Percentiles rank a stretch among this genome's conserved stretches.
These are phyloP conservation scores for Cutaneotrichosporon mucoides DNA, from an alignment of 1,284 basidiomycete genomes.

Conservation along the genomic window DNA sequence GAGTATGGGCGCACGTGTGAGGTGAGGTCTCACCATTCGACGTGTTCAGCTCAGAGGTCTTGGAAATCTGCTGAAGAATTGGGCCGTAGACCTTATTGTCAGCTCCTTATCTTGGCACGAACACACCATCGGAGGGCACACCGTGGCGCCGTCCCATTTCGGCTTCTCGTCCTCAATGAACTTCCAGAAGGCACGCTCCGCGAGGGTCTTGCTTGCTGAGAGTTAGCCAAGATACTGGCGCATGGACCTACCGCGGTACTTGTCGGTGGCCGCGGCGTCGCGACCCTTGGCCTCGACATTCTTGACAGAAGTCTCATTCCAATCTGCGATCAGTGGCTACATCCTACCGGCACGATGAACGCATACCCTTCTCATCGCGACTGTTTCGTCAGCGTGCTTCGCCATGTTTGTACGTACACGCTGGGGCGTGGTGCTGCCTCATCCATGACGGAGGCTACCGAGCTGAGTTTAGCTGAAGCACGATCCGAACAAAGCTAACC, in stretches of 20 bases:
- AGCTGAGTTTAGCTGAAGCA: slow-evolving; percentile 46
- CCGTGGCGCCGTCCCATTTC: slow-evolving; percentile 57
- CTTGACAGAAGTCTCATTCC: slow-evolving; percentile 60
- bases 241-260: slow-evolving; percentile 50
- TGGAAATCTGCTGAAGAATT: slow-evolving; percentile 55
- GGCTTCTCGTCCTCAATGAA: slow-evolving; percentile 58
- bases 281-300: slow-evolving; percentile 56
- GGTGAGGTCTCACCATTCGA: slow-evolving; percentile 46
- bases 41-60: slow-evolving; percentile 55
- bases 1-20: too few species aligned
- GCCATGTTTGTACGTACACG: slow-evolving; percentile 3
- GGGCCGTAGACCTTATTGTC: slow-evolving; percentile 46
- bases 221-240: not conserved
- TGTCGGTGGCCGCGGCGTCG: slow-evolving; percentile 50
- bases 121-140: slow-evolving; percentile 57
- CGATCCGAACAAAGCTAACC: not conserved
- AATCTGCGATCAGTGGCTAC: slow-evolving; percentile 47
- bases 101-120: not conserved
- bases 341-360: too few species aligned
- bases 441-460: slow-evolving; percentile 56
- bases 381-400: not conserved
- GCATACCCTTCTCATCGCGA: slow-evolving; percentile 10
- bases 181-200: slow-evolving; percentile 52
- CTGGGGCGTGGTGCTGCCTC: slow-evolving; percentile 17
- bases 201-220: slow-evolving; percentile 57